phyloP scores from a whole-genome alignment of 768 basidiomycete species.

The Wakefieldia striispora region DNA sequence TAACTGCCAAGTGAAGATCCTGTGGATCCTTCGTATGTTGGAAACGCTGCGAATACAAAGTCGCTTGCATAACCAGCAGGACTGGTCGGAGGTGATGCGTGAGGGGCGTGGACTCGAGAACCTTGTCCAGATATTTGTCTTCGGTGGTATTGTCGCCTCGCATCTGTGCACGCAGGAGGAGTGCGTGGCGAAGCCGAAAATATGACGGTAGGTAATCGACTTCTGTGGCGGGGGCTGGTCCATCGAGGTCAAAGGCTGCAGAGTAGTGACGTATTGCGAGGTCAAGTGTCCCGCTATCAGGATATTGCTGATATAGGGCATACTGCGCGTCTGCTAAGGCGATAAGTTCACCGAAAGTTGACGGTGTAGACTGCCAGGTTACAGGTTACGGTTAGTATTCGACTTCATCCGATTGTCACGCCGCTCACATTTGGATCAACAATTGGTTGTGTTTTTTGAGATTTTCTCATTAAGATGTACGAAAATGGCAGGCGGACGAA shows the following conservation, averaged over 20 bases:
- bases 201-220: conserved; percentile 5
- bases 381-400: too few species aligned
- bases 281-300: conserved; percentile 4
- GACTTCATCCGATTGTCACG: too few species aligned
- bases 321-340: conserved; percentile 7
- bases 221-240: conserved; percentile 1
- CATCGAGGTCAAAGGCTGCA: conserved; percentile 20
- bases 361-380: conserved; percentile 12
- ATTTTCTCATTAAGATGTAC: too few species aligned
- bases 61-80: conserved; percentile 8
- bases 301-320: conserved; percentile 5
- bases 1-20: conserved; percentile 16
- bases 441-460: too few species aligned
- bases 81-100: conserved; percentile 9
- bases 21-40: conserved; percentile 6
- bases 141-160: background rate
- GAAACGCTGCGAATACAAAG: conserved; percentile 11
- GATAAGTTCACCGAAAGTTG: conserved; percentile 23
- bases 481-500: too few species aligned
- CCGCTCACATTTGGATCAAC: too few species aligned
- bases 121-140: conserved; percentile 10
- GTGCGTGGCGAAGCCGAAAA: conserved; percentile 6
- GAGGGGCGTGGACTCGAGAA: conserved; percentile 1
- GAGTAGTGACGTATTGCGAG: conserved; percentile 12
- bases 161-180: background rate